A percentile compares a stretch with the other conserved stretches of the same genome.
Conservation (phyloP, 441 rosid species). For the Sinapis alba region DNA sequence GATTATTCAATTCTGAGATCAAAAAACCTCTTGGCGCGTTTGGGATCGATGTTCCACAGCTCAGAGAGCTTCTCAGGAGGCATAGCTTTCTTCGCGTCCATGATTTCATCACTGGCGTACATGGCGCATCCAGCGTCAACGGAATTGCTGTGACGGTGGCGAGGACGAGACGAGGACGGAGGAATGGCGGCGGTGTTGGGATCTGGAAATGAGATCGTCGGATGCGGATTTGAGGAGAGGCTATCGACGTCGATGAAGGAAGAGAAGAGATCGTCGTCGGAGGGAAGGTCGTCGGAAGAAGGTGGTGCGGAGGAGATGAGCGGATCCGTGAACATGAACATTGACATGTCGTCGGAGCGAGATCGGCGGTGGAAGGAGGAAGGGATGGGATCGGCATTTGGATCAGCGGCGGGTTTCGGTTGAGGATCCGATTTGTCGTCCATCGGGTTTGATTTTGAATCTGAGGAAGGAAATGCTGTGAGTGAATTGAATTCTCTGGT, state of each 20-base stretch:
- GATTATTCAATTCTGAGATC: neutral
- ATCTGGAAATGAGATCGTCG: slow-evolving; percentile 26
- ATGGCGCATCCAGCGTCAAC: slow-evolving; percentile 55
- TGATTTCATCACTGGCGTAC: slow-evolving; percentile 45
- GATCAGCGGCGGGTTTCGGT: neutral
- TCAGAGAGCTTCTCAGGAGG: slow-evolving; percentile 84
- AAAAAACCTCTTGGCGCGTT: slow-evolving; percentile 77
- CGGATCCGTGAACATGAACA: slow-evolving; percentile 51
- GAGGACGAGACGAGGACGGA: slow-evolving; percentile 40
- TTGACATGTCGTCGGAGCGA: slow-evolving; percentile 61
- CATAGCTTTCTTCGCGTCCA: slow-evolving; percentile 87
- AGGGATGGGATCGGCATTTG: slow-evolving; percentile 6
- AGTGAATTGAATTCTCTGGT: neutral
- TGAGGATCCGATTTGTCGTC: slow-evolving; percentile 34
- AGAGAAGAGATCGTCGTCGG: slow-evolving; percentile 83
- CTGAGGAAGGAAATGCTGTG: neutral
- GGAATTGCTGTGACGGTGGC: slow-evolving; percentile 69
- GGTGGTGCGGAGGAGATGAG: slow-evolving; percentile 44
- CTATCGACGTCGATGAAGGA: slow-evolving; percentile 79
- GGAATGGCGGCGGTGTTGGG: slow-evolving; percentile 8
- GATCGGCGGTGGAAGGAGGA: slow-evolving; percentile 59
- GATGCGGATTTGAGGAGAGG: slow-evolving; percentile 45
- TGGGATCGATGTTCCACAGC: slow-evolving; percentile 78
- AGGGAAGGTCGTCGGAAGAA: slow-evolving; percentile 65
- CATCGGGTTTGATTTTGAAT: slow-evolving; percentile 13